Percentiles rank a stretch among this genome's conserved stretches.
Evolutionary conservation across 163 green algal genomes (phyloP).

Genomic region (Prototheca cutis): DNA sequence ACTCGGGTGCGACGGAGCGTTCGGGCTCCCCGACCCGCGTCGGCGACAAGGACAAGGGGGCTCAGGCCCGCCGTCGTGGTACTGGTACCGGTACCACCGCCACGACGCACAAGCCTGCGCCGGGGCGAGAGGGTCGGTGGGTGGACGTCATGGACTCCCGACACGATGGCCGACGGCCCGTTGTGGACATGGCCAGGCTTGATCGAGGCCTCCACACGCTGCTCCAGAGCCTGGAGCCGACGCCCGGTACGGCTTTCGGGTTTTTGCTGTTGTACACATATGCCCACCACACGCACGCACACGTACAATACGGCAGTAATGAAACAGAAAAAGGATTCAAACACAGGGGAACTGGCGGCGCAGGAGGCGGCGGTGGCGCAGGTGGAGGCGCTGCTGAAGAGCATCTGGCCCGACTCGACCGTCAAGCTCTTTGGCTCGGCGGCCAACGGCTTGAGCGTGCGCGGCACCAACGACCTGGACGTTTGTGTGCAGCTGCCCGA

Average conservation of each 20-base stretch:
- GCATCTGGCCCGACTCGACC: constrained; percentile 31
- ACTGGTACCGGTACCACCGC: too few relatives aligned
- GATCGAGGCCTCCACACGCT: constrained; percentile 22
- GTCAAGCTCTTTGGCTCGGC: constrained; percentile 69
- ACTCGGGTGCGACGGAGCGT: too few relatives aligned
- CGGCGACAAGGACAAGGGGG: too few relatives aligned
- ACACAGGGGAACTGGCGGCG: constrained; percentile 19
- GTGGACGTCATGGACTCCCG: constrained; percentile 27
- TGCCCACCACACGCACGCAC: too few relatives aligned
- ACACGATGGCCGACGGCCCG: constrained; percentile 18
- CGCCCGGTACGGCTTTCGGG: constrained; percentile 11
- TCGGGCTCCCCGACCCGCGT: too few relatives aligned
- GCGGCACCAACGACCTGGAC: constrained; percentile 75
- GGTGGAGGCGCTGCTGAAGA: constrained; percentile 15
- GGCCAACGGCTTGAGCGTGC: constrained; percentile 70
- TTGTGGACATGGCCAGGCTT: constrained; percentile 21
- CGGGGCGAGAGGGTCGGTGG: constrained; percentile 13
- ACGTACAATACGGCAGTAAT: too few relatives aligned
- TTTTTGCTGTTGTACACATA: too few relatives aligned
- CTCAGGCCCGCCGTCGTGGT: too few relatives aligned
- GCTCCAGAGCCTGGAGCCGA: constrained; percentile 27
- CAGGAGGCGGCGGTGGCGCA: constrained; percentile 19
- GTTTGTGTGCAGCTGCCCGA: constrained; percentile 57
- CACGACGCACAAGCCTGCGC: background rate
- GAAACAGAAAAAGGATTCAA: background rate